Base-by-base conservation (phyloP, 2,329 filamentous ascomycete genomes). In the Trichoderma sp. region DNA sequence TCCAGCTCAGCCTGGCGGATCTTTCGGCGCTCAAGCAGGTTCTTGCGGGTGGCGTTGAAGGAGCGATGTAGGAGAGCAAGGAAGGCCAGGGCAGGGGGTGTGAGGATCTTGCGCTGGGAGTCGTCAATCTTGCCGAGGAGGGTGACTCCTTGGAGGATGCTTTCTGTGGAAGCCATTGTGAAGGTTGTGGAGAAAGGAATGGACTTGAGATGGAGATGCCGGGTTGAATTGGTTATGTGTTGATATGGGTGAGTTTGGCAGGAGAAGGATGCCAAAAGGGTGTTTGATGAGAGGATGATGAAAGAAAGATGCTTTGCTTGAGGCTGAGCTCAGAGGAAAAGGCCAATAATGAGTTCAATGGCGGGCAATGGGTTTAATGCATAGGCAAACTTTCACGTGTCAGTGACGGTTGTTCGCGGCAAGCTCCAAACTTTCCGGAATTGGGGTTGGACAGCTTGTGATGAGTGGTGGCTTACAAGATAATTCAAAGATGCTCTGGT, bases 21-120 rank as follows among this genome's bases (percentile, higher is more conserved):
- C 81, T 93, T 90, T 81, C 97, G 94, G 82, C 95, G 92, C 87
- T 98, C 93, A 73, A 99, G 91, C 60, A 99, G 91, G 66, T 90
- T 88, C 89, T 98, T 98, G 86, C 97, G 94, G 74, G 93, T 96
- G 78, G 85, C 87, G 85, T 98, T 97, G 90, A 98, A 98, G 78
- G 95, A 95, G 83, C 96, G 93, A 88, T 99, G 97, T 81, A 99
- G 91, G 78, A 98, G 92, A 50, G 96, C 94, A 77, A 99, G 91
- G 89, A 98, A 99, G 78, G 95, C 93, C 78, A 94, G 92, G 74
- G 96, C 96, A 79, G 97, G 91, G 80, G 95, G 96, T 78, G 92
- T 98, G 79, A 98, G 91, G 84, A 99, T 97, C 89, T 97, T 96
- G 87, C 91, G 92, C 84, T 95, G 93, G 80, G 93, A 88, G 76